Conservation (phyloP, 768 basidiomycete genomes). For the Tylopilus balloui region DNA sequence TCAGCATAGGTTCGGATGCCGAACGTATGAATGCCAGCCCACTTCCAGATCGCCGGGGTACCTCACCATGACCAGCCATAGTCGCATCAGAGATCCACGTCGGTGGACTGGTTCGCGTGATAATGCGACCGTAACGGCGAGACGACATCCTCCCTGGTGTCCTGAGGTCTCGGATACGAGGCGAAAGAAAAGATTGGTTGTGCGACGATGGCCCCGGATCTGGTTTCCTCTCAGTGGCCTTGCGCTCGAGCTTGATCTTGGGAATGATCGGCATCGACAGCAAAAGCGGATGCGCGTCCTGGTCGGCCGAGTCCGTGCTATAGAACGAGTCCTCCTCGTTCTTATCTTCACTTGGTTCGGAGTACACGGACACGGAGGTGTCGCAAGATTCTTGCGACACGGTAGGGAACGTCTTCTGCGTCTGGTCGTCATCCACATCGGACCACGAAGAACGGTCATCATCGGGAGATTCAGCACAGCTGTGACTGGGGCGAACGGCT, state of each 20-base stretch:
- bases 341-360: background rate
- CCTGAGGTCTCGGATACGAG: slow-evolving; percentile 15
- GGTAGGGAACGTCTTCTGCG: background rate
- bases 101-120: background rate
- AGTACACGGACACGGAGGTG: background rate
- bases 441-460: background rate
- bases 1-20: slow-evolving; percentile 10
- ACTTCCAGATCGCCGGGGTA: background rate
- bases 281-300: slow-evolving; percentile 18
- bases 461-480: background rate
- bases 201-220: background rate
- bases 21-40: background rate
- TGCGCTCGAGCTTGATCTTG: slow-evolving; percentile 25
- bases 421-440: background rate
- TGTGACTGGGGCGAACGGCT: slow-evolving; percentile 1
- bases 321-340: slow-evolving; percentile 23
- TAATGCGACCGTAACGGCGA: slow-evolving; percentile 13
- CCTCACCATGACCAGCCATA: background rate
- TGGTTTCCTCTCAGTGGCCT: slow-evolving; percentile 19
- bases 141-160: slow-evolving; percentile 14
- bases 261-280: slow-evolving; percentile 30
- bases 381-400: background rate
- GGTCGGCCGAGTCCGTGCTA: slow-evolving; percentile 24
- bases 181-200: slow-evolving; percentile 15
- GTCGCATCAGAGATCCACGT: background rate